These are phyloP conservation scores for Trypanosoma scelopori DNA, from an alignment of 208 protist species.

Conservation along the genomic window DNA sequence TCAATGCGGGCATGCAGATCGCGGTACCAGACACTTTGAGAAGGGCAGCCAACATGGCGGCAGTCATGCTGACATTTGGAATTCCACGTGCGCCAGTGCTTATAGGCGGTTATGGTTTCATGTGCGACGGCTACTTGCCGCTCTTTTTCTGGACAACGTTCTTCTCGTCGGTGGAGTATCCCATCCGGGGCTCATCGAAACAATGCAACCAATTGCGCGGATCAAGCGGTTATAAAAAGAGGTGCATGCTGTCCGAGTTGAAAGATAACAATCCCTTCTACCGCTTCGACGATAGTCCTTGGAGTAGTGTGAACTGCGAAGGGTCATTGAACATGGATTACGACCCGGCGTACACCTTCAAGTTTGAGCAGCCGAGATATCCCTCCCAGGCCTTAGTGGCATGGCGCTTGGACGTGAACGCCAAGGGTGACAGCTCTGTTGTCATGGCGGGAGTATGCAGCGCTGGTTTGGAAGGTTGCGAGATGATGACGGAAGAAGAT, in stretches of 20 bases:
- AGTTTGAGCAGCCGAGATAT: neutral
- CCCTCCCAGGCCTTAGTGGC: neutral
- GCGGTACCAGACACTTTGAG: neutral
- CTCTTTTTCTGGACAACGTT: neutral
- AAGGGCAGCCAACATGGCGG: neutral
- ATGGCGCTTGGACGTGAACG: neutral
- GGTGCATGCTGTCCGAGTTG: neutral
- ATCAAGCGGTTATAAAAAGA: neutral
- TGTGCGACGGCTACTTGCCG: neutral
- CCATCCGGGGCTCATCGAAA: neutral
- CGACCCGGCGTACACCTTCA: conserved; percentile 1
- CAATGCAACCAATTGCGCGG: neutral
- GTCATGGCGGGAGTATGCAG: too few species aligned
- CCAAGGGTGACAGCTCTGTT: neutral
- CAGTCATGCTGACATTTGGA: neutral
- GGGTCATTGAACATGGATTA: conserved; percentile 9
- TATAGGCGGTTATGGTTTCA: neutral
- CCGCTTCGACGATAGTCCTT: neutral
- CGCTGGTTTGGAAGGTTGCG: too few species aligned
- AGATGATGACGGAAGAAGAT: too few species aligned
- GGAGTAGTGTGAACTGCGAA: neutral
- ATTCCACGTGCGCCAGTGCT: neutral
- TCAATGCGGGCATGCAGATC: conserved; percentile 10
- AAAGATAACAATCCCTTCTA: conserved; percentile 2
- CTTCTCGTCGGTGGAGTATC: neutral